phyloP scores from a whole-genome alignment of 331 rosid genomes.

The Malus hybrid region DNA sequence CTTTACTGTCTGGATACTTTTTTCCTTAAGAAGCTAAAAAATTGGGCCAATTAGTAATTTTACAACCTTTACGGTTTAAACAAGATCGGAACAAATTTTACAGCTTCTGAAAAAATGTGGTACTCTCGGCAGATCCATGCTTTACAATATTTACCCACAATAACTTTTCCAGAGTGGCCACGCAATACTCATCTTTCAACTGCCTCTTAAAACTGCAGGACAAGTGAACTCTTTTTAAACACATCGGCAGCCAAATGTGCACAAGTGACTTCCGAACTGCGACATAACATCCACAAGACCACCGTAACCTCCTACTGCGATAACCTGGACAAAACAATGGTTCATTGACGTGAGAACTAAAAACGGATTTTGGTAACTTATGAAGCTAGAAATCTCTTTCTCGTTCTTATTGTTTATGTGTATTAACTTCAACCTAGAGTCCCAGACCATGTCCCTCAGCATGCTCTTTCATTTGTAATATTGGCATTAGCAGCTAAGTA shows the following conservation, averaged over 20 bases:
- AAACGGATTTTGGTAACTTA: neutral
- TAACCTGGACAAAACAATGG: constrained; percentile 47
- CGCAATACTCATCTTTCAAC: neutral
- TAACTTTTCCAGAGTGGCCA: no score
- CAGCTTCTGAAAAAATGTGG: no score
- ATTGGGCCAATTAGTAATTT: neutral
- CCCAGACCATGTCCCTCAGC: no score
- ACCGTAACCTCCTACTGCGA: constrained; percentile 89
- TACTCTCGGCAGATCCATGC: no score
- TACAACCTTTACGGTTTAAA: neutral
- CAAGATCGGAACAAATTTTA: no score
- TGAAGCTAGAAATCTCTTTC: neutral
- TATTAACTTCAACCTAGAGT: no score
- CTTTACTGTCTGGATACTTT: neutral
- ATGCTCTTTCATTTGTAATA: no score
- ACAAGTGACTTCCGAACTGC: constrained; percentile 90
- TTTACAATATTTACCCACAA: no score
- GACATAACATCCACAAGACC: constrained; percentile 85
- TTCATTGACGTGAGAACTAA: neutral
- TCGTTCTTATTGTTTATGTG: no score
- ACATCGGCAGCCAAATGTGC: constrained; percentile 56
- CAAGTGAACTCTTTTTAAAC: constrained; percentile 9
- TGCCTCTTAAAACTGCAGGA: neutral
- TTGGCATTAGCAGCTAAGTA: neutral
- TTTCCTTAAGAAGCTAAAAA: neutral